Conservation (phyloP, 2,329 filamentous ascomycete species). For the Sporothrix phasma region DNA sequence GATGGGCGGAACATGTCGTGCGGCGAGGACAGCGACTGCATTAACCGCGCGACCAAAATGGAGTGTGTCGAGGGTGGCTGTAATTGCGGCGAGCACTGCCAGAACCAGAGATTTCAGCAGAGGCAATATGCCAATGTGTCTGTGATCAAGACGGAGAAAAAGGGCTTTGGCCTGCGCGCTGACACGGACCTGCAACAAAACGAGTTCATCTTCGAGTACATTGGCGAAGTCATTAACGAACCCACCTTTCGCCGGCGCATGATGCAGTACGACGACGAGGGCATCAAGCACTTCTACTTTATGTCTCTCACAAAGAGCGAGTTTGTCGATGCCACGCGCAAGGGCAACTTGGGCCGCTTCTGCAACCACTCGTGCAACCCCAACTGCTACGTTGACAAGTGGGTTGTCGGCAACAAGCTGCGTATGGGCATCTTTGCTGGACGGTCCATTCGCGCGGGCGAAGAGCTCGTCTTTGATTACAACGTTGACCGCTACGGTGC, state of each 20-base stretch:
- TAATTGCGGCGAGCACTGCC: slow-evolving; percentile 77
- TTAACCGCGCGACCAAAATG: slow-evolving; percentile 97
- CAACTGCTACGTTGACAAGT: slow-evolving; percentile 99
- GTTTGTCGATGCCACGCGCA: slow-evolving; percentile 95
- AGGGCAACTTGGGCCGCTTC: slow-evolving; percentile 89
- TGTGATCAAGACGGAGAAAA: slow-evolving; percentile 96
- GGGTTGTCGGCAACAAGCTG: slow-evolving; percentile 93
- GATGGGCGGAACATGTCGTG: slow-evolving; percentile 70
- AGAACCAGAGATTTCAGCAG: slow-evolving; percentile 90
- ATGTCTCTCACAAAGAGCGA: slow-evolving; percentile 97
- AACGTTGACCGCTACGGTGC: slow-evolving; percentile 97
- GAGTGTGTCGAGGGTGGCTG: slow-evolving; percentile 78
- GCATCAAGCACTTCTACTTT: slow-evolving; percentile 99
- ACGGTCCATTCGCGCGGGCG: slow-evolving; percentile 72
- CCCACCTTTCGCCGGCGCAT: slow-evolving; percentile 79
- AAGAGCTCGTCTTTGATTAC: slow-evolving; percentile 98
- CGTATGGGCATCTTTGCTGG: slow-evolving; percentile 98
- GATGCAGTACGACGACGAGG: slow-evolving; percentile 87
- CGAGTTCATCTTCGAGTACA: slow-evolving; percentile 96
- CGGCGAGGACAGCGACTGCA: slow-evolving; percentile 93
- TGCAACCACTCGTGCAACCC: slow-evolving; percentile 99
- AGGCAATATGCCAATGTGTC: slow-evolving; percentile 84
- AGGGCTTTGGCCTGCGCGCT: slow-evolving; percentile 84
- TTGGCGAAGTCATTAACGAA: slow-evolving; percentile 96
- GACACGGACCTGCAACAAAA: slow-evolving; percentile 67